Percentiles rank a stretch among this genome's conserved stretches.
phyloP scores from a whole-genome alignment of 305 asterid species.

The Andrographis paniculata region DNA sequence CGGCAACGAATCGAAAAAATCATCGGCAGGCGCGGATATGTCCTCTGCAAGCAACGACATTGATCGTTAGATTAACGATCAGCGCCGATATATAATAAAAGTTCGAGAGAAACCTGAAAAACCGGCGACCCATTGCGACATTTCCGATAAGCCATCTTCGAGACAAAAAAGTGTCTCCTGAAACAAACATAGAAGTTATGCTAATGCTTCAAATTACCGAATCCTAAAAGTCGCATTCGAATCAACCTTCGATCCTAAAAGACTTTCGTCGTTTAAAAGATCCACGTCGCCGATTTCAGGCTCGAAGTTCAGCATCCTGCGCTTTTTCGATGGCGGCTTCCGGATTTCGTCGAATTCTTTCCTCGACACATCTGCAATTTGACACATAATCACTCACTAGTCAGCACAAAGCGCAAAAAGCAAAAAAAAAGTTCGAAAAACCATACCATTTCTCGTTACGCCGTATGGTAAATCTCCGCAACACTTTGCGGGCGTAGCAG shows the following conservation, averaged over 20 bases:
- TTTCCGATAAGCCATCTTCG: slow-evolving; percentile 50
- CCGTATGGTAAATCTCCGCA: slow-evolving; percentile 59
- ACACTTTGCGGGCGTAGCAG: slow-evolving; percentile 68
- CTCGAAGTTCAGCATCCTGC: slow-evolving; percentile 64
- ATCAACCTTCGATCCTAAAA: slow-evolving; percentile 48
- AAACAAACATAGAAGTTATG: background rate
- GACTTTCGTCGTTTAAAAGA: slow-evolving; percentile 28
- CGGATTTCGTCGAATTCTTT: slow-evolving; percentile 33
- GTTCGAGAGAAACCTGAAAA: slow-evolving; percentile 30
- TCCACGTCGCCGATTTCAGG: slow-evolving; percentile 37
- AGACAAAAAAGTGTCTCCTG: slow-evolving; percentile 58
- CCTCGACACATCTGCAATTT: slow-evolving; percentile 38
- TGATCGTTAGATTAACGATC: slow-evolving; percentile 6
- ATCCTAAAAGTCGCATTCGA: slow-evolving; percentile 4
- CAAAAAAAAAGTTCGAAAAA: slow-evolving; percentile 11
- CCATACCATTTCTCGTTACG: slow-evolving; percentile 33
- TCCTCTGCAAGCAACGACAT: slow-evolving; percentile 23
- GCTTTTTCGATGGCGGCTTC: slow-evolving; percentile 61
- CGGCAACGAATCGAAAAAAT: slow-evolving; percentile 54
- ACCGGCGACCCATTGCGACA: slow-evolving; percentile 82
- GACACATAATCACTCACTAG: too few relatives aligned
- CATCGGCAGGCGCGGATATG: slow-evolving; percentile 37
- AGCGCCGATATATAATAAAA: background rate
- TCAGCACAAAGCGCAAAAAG: too few relatives aligned
- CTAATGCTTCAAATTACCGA: background rate